phyloP scores from a whole-genome alignment of 108 stramenopile genomes.

The Nitzschia inconspicua region DNA sequence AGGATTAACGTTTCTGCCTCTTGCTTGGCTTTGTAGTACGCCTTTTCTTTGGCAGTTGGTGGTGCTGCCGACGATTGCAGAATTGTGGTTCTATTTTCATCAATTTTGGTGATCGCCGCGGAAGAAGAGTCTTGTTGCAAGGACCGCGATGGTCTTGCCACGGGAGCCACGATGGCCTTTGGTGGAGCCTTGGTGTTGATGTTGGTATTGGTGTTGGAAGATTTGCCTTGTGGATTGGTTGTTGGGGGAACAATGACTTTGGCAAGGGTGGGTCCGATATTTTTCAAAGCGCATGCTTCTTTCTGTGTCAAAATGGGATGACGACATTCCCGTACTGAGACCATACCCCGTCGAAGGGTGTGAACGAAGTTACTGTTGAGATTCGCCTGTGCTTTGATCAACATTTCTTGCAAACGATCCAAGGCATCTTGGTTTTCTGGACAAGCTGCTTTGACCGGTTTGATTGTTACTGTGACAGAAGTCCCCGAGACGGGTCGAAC shows the following conservation, averaged over 20 bases:
- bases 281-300: slow-evolving; percentile 37
- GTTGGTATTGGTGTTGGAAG: background rate
- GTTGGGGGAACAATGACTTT: slow-evolving; percentile 21
- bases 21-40: slow-evolving; percentile 29
- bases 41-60: slow-evolving; percentile 21
- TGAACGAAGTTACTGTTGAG: slow-evolving; percentile 5
- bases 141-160: background rate
- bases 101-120: background rate
- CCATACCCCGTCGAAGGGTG: slow-evolving; percentile 33
- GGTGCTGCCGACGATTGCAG: background rate
- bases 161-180: background rate
- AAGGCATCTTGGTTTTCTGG: slow-evolving; percentile 37
- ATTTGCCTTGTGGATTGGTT: too few species aligned
- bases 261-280: slow-evolving; percentile 42
- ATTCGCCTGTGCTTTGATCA: background rate
- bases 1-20: slow-evolving; percentile 15
- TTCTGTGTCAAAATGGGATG: slow-evolving; percentile 27
- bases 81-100: too few species aligned
- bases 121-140: background rate
- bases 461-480: slow-evolving; percentile 4
- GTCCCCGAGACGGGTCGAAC: too few species aligned
- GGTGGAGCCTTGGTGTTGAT: background rate
- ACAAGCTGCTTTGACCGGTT: slow-evolving; percentile 32
- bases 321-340: slow-evolving; percentile 20
- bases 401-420: slow-evolving; percentile 23